Conservation (phyloP, 176 grass and related monocot genomes). For the Oryza nivara region DNA sequence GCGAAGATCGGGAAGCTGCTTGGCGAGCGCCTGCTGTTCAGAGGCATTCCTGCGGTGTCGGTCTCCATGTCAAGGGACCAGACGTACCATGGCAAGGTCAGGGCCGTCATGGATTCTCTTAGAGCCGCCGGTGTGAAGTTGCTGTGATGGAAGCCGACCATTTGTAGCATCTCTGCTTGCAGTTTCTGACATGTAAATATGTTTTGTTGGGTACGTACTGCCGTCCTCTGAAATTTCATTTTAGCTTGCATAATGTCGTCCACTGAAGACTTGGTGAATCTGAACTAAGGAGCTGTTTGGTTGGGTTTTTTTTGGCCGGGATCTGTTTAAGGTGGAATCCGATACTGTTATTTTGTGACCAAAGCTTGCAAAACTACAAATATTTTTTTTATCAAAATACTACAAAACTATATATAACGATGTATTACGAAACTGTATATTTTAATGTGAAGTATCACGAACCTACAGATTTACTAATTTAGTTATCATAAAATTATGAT, state of each 20-base stretch:
- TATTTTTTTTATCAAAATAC: too few relatives aligned
- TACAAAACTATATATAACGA: too few relatives aligned
- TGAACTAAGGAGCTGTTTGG: too few relatives aligned
- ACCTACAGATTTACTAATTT: too few relatives aligned
- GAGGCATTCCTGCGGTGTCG: constrained; percentile 61
- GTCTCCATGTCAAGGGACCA: constrained; percentile 74
- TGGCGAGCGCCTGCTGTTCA: constrained; percentile 69
- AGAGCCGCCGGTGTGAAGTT: constrained; percentile 68
- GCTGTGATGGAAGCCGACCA: constrained; percentile 37
- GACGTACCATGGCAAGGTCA: constrained; percentile 78
- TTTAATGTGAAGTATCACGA: too few relatives aligned
- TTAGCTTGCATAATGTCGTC: not conserved
- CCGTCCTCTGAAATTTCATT: not conserved
- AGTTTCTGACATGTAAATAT: not conserved
- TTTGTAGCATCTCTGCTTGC: not conserved
- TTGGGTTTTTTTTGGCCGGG: too few relatives aligned
- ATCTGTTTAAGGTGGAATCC: too few relatives aligned
- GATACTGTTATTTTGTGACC: too few relatives aligned
- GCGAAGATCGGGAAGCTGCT: constrained; percentile 86
- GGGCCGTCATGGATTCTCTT: constrained; percentile 69
- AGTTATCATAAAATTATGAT: too few relatives aligned
- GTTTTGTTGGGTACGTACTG: not conserved
- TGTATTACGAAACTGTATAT: too few relatives aligned
- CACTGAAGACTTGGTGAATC: not conserved
- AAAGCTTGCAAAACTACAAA: too few relatives aligned